These are phyloP conservation scores for Magnolia officinalis DNA, from an alignment of 164 flowering plant species.

Conservation along the genomic window DNA sequence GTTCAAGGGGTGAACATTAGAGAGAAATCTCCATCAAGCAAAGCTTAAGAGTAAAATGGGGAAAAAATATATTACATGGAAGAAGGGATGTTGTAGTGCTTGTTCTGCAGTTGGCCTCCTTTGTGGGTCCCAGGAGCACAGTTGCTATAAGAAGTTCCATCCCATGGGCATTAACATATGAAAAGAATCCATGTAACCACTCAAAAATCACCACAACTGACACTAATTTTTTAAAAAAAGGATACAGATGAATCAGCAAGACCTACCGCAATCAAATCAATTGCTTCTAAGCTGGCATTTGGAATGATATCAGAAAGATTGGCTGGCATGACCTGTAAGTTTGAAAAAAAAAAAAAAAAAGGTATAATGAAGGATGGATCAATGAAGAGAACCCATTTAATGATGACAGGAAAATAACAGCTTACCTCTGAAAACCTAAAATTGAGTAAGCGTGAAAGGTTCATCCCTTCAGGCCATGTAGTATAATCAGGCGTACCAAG, in stretches of 20 bases:
- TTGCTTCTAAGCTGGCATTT: constrained; percentile 71
- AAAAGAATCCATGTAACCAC: not conserved
- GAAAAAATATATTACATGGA: constrained; percentile 45
- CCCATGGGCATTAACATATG: constrained; percentile 4
- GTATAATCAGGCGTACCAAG: constrained; percentile 70
- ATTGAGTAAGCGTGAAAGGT: constrained; percentile 37
- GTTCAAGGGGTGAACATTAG: constrained; percentile 19
- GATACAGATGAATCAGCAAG: not conserved
- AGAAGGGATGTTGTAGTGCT: constrained; percentile 73
- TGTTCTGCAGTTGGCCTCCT: constrained; percentile 81
- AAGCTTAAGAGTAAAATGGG: not conserved
- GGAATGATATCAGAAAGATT: constrained; percentile 65
- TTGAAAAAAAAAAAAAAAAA: not conserved
- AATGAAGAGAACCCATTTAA: not conserved
- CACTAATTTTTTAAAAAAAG: no score
- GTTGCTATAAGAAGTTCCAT: constrained; percentile 33
- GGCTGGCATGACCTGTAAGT: constrained; percentile 43
- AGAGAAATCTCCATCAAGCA: not conserved
- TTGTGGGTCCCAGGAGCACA: constrained; percentile 77
- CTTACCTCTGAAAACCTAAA: constrained; percentile 42
- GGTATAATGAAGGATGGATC: not conserved
- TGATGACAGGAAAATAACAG: constrained; percentile 6
- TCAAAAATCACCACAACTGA: not conserved
- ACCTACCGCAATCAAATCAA: constrained; percentile 69
- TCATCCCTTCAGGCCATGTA: constrained; percentile 50